Base-by-base conservation (phyloP, 2,329 filamentous ascomycete species). In the Pseudogymnoascus sp. region DNA sequence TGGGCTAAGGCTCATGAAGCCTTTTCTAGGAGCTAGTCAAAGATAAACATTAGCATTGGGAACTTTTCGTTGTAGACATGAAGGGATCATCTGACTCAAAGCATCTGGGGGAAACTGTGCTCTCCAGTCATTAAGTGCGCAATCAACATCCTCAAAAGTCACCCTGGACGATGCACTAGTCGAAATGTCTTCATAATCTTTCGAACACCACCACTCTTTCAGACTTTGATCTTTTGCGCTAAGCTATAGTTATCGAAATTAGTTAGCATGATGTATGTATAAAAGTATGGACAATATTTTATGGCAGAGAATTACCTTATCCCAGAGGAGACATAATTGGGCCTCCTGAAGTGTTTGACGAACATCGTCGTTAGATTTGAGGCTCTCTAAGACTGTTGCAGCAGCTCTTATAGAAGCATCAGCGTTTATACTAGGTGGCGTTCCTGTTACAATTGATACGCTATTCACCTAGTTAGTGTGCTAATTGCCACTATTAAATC, bases 121-220 rank as follows among this genome's bases (percentile, higher is more conserved):
- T 34, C 8, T 34, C 32, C 32, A 34, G 5, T 34, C 32, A 34
- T 34, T 34, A 34, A 34, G 32, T 34, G 32, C 32, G 32, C 32
- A 34, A 34, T 34, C 32, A 34, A 34, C 32, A 34, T 34, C 32
- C 32, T 34, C 8, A 34, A 34, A 34, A 34, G 32, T 34, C 32
- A 34, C 4, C 8, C 8, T 11, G 8, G 32, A 34, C 32, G 32
- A 6, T 34, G 6, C 32, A 34, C 32, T 34, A 11, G 32, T 34
- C 8, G 32, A 34, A 8, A 34, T 11, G 8, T 34, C 32, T 34
- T 34, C 32, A 34, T 11, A 34, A 34, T 57, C 22, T 7, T 14
- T 32, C 5, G 50, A 61, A 58, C 63, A 64, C 63, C 63, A 64
- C 63, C 61, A 64, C 58, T 64, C 63, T 2, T 22, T 58, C 22